Evolutionary conservation across 805 yeast genomes (phyloP).

Genomic region (Trichomonascus vanleenenianus): DNA sequence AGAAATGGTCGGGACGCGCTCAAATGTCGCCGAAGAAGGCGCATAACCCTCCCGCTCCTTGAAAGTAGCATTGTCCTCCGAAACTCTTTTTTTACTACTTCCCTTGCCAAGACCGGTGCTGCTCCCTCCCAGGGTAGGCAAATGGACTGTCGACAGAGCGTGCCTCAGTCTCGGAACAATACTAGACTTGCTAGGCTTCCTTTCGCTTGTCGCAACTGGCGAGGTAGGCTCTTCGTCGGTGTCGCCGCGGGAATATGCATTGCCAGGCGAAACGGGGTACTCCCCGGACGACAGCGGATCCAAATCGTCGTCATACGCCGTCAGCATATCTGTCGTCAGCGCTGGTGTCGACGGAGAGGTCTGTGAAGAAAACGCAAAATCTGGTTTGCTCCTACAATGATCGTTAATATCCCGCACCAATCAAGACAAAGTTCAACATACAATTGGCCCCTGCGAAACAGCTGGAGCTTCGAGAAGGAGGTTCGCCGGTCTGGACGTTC

Average conservation of each 20-base stretch:
- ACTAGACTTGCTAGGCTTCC: not conserved
- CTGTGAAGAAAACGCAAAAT: not conserved
- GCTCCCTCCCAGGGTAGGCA: conserved; percentile 8
- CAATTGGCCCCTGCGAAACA: not conserved
- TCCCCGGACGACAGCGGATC: not conserved
- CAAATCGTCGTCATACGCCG: not conserved
- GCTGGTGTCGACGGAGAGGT: not conserved
- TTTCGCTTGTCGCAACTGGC: not conserved
- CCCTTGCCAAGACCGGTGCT: too few species aligned
- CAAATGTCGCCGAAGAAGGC: too few species aligned
- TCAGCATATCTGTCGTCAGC: not conserved
- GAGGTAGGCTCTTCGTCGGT: too few species aligned
- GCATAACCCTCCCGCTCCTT: too few species aligned
- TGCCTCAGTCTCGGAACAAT: conserved; percentile 11
- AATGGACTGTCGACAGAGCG: conserved; percentile 16
- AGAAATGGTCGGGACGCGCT: too few species aligned
- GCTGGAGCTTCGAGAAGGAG: too few species aligned
- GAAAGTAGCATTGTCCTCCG: too few species aligned
- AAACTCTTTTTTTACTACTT: too few species aligned
- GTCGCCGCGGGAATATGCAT: too few species aligned
- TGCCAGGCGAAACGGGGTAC: too few species aligned
- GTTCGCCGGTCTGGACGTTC: too few species aligned
- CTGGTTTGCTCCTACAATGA: not conserved
- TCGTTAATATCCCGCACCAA: not conserved
- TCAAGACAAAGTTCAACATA: not conserved